A percentile compares a stretch with the other conserved stretches of the same genome.
phyloP scores from a whole-genome alignment of 768 basidiomycete genomes.

The Lyophyllum atratum region DNA sequence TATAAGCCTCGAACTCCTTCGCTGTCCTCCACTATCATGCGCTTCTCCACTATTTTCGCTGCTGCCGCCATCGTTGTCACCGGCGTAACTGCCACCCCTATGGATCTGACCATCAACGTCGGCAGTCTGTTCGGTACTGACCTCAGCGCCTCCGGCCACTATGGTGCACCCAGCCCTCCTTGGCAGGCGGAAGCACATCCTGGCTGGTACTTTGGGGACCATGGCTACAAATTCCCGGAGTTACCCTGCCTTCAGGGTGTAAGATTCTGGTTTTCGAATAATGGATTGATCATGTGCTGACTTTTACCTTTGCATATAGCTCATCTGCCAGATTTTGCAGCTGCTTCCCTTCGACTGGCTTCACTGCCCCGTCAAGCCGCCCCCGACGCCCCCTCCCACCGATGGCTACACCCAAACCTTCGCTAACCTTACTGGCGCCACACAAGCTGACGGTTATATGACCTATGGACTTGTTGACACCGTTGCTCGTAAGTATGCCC shows the following conservation, averaged over 20 bases:
- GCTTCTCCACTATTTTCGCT: slow-evolving; percentile 28
- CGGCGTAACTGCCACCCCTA: slow-evolving; percentile 18
- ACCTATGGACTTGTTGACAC: slow-evolving; percentile 49
- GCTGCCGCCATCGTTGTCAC: slow-evolving; percentile 24
- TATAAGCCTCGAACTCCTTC: neutral
- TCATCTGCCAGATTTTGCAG: slow-evolving; percentile 39
- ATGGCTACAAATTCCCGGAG: slow-evolving; percentile 26
- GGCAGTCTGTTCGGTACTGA: slow-evolving; percentile 24
- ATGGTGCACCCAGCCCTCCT: slow-evolving; percentile 39
- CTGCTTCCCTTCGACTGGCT: slow-evolving; percentile 34
- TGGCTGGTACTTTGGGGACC: slow-evolving; percentile 45
- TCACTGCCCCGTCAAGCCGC: slow-evolving; percentile 36
- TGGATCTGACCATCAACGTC: slow-evolving; percentile 16
- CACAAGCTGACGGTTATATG: slow-evolving; percentile 40
- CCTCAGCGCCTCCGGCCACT: slow-evolving; percentile 32
- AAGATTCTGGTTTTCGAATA: neutral
- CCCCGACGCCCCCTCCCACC: slow-evolving; percentile 17
- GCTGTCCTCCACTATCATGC: slow-evolving; percentile 21
- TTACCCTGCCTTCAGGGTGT: slow-evolving; percentile 35
- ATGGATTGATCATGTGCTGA: neutral
- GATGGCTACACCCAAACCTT: slow-evolving; percentile 42
- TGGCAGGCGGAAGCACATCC: slow-evolving; percentile 34
- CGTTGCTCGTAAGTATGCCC: slow-evolving; percentile 33
- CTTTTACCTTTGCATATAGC: slow-evolving; percentile 18
- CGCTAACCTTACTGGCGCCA: slow-evolving; percentile 41